Conservation (phyloP, 163 green algal species). For the Volvox carteri region DNA sequence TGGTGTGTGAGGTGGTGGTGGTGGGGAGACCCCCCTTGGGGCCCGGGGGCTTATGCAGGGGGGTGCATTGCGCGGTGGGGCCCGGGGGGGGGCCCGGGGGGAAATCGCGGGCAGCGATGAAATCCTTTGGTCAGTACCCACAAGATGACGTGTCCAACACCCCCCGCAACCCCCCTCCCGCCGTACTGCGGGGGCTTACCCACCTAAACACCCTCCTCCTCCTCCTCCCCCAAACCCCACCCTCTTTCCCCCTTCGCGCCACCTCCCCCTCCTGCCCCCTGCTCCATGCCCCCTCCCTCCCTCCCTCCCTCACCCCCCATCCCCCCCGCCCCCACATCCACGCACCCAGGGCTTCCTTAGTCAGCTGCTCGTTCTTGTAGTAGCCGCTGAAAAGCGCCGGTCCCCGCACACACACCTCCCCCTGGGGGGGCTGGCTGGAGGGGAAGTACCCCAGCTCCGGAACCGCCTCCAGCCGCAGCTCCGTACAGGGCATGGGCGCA, state of each 20-base stretch:
- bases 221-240: background rate
- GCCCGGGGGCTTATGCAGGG: too few species aligned
- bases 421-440: slow-evolving; percentile 65
- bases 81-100: too few species aligned
- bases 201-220: background rate
- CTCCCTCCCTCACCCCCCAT: background rate
- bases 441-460: slow-evolving; percentile 80
- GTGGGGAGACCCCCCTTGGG: too few species aligned
- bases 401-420: slow-evolving; percentile 93
- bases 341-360: slow-evolving; percentile 70
- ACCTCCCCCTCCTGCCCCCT: background rate
- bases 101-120: too few species aligned
- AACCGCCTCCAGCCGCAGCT: slow-evolving; percentile 65
- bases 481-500: slow-evolving; percentile 60
- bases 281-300: background rate
- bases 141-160: too few species aligned
- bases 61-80: too few species aligned
- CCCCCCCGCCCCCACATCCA: background rate
- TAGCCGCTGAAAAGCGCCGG: slow-evolving; percentile 91
- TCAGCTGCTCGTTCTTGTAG: slow-evolving; percentile 88
- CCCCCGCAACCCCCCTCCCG: background rate
- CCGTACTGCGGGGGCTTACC: background rate
- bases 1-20: too few species aligned
- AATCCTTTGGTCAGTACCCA: too few species aligned
- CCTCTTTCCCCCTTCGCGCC: too few species aligned